Evolutionary conservation across 768 basidiomycete genomes (phyloP).

Genomic region (Phylloporus arenicola): DNA sequence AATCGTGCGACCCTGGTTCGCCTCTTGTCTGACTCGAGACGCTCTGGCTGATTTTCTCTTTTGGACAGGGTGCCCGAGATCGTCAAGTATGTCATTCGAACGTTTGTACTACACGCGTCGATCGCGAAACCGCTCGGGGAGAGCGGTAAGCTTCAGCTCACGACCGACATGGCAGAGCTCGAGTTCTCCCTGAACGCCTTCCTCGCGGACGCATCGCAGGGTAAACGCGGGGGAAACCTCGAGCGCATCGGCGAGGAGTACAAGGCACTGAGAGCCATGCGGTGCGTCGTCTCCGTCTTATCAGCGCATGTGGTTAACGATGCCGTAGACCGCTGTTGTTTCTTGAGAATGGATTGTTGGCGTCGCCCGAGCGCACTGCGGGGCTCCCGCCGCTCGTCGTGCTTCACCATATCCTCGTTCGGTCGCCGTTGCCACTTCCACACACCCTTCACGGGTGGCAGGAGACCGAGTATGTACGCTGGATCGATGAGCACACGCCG

Average conservation of each 20-base stretch:
- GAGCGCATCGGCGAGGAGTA: slow-evolving; percentile 86
- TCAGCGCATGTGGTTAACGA: background rate
- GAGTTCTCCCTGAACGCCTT: slow-evolving; percentile 90
- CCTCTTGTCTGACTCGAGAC: background rate
- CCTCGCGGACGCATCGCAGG: slow-evolving; percentile 51
- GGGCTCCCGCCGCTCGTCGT: slow-evolving; percentile 86
- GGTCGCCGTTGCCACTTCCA: slow-evolving; percentile 80
- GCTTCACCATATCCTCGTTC: slow-evolving; percentile 87
- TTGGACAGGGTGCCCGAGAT: slow-evolving; percentile 53
- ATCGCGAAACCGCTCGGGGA: slow-evolving; percentile 90
- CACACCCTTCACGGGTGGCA: slow-evolving; percentile 91
- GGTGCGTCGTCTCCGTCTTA: slow-evolving; percentile 43
- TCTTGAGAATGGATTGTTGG: slow-evolving; percentile 70
- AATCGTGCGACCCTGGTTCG: slow-evolving; percentile 65
- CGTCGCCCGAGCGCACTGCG: slow-evolving; percentile 57
- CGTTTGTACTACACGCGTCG: slow-evolving; percentile 90
- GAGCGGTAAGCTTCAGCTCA: slow-evolving; percentile 88
- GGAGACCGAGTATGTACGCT: slow-evolving; percentile 92
- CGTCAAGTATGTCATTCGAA: slow-evolving; percentile 73
- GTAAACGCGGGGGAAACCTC: slow-evolving; percentile 59
- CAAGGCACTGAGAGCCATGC: slow-evolving; percentile 74
- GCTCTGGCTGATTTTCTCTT: slow-evolving; percentile 1
- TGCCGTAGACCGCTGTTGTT: slow-evolving; percentile 74
- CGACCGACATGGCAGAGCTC: slow-evolving; percentile 93
- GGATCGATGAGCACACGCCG: slow-evolving; percentile 87